A percentile compares a stretch with the other conserved stretches of the same genome.
These are phyloP conservation scores for Phyllosticta paracitricarpa DNA, from an alignment of 2,329 filamentous ascomycete genomes.

Conservation along the genomic window DNA sequence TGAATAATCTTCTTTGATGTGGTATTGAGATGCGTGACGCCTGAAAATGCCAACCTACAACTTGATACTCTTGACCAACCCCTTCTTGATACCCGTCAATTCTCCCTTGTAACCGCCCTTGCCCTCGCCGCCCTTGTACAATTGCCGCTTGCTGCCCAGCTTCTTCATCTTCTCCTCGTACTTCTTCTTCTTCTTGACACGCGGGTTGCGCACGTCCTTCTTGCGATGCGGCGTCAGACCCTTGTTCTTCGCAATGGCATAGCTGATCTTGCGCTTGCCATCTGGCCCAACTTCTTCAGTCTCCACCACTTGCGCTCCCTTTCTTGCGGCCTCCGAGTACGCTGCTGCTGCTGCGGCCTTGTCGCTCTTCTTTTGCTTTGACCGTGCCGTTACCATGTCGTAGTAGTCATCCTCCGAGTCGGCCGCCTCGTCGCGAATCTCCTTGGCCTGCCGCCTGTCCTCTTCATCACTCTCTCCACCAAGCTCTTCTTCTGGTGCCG, in stretches of 20 bases:
- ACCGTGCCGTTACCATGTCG: conserved; percentile 66
- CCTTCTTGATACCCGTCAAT: conserved; percentile 88
- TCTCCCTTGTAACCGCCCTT: conserved; percentile 84
- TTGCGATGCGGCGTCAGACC: conserved; percentile 78
- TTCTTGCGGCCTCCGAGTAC: conserved; percentile 43
- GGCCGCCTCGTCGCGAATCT: conserved; percentile 33
- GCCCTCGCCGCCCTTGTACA: conserved; percentile 79
- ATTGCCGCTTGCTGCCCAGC: conserved; percentile 71
- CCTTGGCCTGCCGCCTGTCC: conserved; percentile 44
- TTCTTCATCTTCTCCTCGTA: conserved; percentile 98
- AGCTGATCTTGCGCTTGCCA: conserved; percentile 85
- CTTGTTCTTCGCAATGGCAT: conserved; percentile 96
- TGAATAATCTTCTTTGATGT: no score
- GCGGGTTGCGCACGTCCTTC: conserved; percentile 89
- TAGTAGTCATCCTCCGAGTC: conserved; percentile 69
- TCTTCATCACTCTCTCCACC: conserved; percentile 62
- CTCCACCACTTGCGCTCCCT: conserved; percentile 53
- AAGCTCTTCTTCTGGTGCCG: conserved; percentile 51
- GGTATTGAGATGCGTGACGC: neutral
- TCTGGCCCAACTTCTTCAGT: conserved; percentile 65
- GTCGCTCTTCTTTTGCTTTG: conserved; percentile 58
- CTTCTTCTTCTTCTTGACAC: conserved; percentile 97
- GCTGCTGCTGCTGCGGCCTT: conserved; percentile 60
- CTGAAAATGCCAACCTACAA: conserved; percentile 47
- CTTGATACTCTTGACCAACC: conserved; percentile 87